Conservation (phyloP, 2,329 filamentous ascomycete genomes). For the Aspergillus intermedius region DNA sequence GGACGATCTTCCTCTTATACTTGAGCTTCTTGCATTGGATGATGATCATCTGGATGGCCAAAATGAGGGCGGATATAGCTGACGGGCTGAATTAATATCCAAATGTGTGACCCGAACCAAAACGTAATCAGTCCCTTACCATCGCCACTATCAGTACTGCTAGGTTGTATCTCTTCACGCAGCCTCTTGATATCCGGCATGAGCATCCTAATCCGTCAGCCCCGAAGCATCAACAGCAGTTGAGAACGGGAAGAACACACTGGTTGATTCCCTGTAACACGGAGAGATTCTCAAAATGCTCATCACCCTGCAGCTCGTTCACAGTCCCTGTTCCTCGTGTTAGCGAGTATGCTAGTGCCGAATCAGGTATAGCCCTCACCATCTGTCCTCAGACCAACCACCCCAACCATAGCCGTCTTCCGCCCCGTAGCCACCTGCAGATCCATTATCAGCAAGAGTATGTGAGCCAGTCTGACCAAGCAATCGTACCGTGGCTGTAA, state of each 20-base stretch:
- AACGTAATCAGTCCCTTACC: slow-evolving; percentile 36
- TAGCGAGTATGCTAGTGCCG: slow-evolving; percentile 1
- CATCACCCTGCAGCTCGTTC: slow-evolving; percentile 60
- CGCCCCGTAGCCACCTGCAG: slow-evolving; percentile 56
- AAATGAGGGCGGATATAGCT: slow-evolving; percentile 74
- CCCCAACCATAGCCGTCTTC: slow-evolving; percentile 69
- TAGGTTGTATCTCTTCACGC: slow-evolving; percentile 59
- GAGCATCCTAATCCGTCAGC: slow-evolving; percentile 40
- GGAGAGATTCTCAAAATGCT: slow-evolving; percentile 74
- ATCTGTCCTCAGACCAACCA: slow-evolving; percentile 77
- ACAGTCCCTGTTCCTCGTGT: slow-evolving; percentile 47
- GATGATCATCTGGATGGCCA: slow-evolving; percentile 81
- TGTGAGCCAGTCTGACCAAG: not conserved
- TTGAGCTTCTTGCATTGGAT: slow-evolving; percentile 74
- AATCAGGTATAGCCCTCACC: slow-evolving; percentile 28
- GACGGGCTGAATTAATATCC: slow-evolving; percentile 11
- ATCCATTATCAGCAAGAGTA: not conserved
- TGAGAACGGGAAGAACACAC: slow-evolving; percentile 44
- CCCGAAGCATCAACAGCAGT: not conserved
- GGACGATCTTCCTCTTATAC: slow-evolving; percentile 70
- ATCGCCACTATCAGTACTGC: slow-evolving; percentile 65
- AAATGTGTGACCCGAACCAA: not conserved
- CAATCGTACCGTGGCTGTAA: slow-evolving; percentile 61
- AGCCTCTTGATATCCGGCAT: slow-evolving; percentile 66
- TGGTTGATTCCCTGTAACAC: slow-evolving; percentile 62